These are phyloP conservation scores for Hypoxylon sp. DNA, from an alignment of 2,329 filamentous ascomycete species.

Conservation along the genomic window DNA sequence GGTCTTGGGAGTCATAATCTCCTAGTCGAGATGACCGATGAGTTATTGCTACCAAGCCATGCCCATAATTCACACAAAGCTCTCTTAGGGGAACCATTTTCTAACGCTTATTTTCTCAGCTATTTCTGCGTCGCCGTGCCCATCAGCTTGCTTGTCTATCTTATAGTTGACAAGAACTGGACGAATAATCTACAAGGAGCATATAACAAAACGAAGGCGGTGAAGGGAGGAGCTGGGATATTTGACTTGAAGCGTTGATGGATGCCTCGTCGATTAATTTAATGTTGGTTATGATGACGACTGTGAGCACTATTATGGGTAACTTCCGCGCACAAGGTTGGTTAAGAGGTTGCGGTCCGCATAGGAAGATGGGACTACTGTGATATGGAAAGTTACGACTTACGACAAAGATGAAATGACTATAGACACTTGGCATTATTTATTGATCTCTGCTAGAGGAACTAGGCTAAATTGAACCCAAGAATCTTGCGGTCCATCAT, in stretches of 20 bases:
- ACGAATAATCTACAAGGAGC: slow-evolving; percentile 28
- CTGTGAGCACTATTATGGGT: background rate
- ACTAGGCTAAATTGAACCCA: slow-evolving; percentile 10
- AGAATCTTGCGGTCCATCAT: slow-evolving; percentile 6
- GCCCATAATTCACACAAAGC: background rate
- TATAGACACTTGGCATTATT: slow-evolving; percentile 22
- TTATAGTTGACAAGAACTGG: slow-evolving; percentile 43
- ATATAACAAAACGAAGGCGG: slow-evolving; percentile 5
- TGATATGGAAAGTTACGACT: slow-evolving; percentile 21
- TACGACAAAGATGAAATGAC: slow-evolving; percentile 20
- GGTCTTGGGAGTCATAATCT: background rate
- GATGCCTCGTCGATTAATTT: background rate
- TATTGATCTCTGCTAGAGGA: slow-evolving; percentile 7
- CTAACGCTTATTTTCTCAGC: background rate
- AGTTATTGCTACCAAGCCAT: background rate
- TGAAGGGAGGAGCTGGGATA: slow-evolving; percentile 1
- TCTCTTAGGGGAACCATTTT: background rate
- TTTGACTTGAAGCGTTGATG: background rate
- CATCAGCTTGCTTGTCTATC: slow-evolving; percentile 43
- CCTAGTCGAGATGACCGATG: background rate
- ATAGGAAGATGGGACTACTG: background rate
- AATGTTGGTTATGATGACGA: background rate
- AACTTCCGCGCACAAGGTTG: background rate
- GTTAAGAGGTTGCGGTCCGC: background rate
- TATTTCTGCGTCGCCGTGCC: slow-evolving; percentile 49